Base-by-base conservation (phyloP, 192 early-diverging fungal genomes). In the Backusella circina region DNA sequence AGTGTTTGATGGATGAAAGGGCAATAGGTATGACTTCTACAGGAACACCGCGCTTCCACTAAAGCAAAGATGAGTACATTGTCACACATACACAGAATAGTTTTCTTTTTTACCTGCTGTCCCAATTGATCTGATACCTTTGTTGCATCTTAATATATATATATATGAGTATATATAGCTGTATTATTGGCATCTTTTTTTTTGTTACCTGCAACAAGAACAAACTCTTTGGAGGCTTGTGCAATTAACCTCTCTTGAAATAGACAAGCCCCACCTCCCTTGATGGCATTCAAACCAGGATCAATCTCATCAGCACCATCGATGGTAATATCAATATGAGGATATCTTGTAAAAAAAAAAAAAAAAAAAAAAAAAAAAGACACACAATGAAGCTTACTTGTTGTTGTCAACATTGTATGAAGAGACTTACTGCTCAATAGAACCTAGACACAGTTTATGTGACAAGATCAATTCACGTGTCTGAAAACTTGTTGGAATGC, bases 241-340 rank as follows among this genome's bases (percentile, higher is more conserved):
- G 96, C 96, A 26, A 98, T 92, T 13, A 97, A 86, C 84, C 94
- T 95, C 79, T 98, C 97, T 78, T 94, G 95, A 73, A 98, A 83
- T 66, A 97, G 94, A 70, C 95, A 95, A 23, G 83, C 97, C 64
- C 97, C 96, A 28, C 97, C 96, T 23, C 97, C 96, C 83, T 80
- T 80, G 80, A 98, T 98, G 28, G 91, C 93, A 83, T 97, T 96
- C 72, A 97, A 85, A 70, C 89, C 78, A 10, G 90, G 44, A 74
- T 98, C 97, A 74, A 91, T 88, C 84, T 94, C 92, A 77, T 94
- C 92, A 0, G 97, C 97, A n/a, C 97, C 95, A 72, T 98, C 97
- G 73, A 98, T 95, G 21, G 94, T 93, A 15, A 97, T 90, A 75
- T 98, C 95, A 74, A 96, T 87, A 28, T 77, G 77, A 0, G 93